phyloP scores from a whole-genome alignment of 306 rosid species.

The Cicer arietinum region DNA sequence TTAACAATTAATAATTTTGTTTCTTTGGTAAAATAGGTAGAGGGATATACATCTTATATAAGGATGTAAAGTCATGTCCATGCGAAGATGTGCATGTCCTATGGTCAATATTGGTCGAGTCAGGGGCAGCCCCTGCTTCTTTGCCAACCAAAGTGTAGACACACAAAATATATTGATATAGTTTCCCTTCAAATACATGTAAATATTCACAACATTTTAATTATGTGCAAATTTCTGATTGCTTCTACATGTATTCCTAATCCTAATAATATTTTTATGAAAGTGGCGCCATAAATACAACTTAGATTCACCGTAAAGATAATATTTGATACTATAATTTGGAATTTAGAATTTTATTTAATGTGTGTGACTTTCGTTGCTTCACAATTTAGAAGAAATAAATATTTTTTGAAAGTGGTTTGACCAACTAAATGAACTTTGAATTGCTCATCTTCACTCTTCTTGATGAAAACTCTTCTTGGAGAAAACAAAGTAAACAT shows the following conservation, averaged over 20 bases:
- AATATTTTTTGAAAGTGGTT: too few species aligned
- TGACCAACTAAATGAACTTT: too few species aligned
- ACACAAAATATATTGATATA: background rate
- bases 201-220: background rate
- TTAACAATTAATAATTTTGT: background rate
- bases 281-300: background rate
- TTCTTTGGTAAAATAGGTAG: slow-evolving; percentile 48
- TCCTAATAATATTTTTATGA: background rate
- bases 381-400: too few species aligned
- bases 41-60: slow-evolving; percentile 70
- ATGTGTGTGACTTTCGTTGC: too few species aligned
- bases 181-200: slow-evolving; percentile 26
- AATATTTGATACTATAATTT: too few species aligned
- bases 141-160: slow-evolving; percentile 39
- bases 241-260: background rate
- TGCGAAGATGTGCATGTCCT: slow-evolving; percentile 81
- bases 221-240: background rate
- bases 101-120: slow-evolving; percentile 77
- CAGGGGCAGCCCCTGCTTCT: slow-evolving; percentile 48
- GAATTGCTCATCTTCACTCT: too few species aligned
- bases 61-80: slow-evolving; percentile 79
- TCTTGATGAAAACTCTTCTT: too few species aligned
- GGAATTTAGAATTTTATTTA: too few species aligned
- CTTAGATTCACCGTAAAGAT: too few species aligned
- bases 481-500: too few species aligned